Evolutionary conservation across 78 protist genomes (phyloP).

Genomic region (Tieghemostelium lacteum): DNA sequence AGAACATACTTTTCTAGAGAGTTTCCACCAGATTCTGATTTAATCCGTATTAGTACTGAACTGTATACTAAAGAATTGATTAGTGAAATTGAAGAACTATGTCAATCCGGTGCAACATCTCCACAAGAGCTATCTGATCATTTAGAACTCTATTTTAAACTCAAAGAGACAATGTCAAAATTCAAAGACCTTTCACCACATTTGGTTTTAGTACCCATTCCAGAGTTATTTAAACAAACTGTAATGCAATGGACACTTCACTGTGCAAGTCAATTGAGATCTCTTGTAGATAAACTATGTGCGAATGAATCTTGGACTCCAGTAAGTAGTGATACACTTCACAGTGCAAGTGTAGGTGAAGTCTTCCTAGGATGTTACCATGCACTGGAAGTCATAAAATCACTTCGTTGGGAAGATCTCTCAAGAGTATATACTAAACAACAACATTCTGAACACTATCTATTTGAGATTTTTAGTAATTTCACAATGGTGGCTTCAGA

Average conservation of each 20-base stretch:
- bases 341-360: slow-evolving; percentile 45
- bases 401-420: slow-evolving; percentile 63
- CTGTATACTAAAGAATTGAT: background rate
- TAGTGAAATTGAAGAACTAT: slow-evolving; percentile 50
- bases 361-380: slow-evolving; percentile 57
- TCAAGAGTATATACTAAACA: slow-evolving; percentile 9
- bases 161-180: slow-evolving; percentile 36
- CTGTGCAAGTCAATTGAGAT: slow-evolving; percentile 19
- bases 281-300: slow-evolving; percentile 29
- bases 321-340: slow-evolving; percentile 42
- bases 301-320: slow-evolving; percentile 60
- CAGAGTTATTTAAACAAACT: slow-evolving; percentile 54
- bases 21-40: slow-evolving; percentile 49
- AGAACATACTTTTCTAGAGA: slow-evolving; percentile 29
- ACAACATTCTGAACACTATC: slow-evolving; percentile 29
- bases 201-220: slow-evolving; percentile 36
- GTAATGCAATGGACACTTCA: slow-evolving; percentile 52
- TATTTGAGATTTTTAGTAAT: slow-evolving; percentile 62
- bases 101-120: slow-evolving; percentile 36
- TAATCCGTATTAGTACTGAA: slow-evolving; percentile 11
- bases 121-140: slow-evolving; percentile 37
- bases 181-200: slow-evolving; percentile 49
- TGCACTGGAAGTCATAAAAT: slow-evolving; percentile 69
- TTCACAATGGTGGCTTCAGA: slow-evolving; percentile 69
- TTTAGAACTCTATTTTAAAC: slow-evolving; percentile 50